Percentiles rank a stretch among this genome's conserved stretches.
These are phyloP conservation scores for Lepidium didymum DNA, from an alignment of 345 rosid genomes.

Conservation along the genomic window DNA sequence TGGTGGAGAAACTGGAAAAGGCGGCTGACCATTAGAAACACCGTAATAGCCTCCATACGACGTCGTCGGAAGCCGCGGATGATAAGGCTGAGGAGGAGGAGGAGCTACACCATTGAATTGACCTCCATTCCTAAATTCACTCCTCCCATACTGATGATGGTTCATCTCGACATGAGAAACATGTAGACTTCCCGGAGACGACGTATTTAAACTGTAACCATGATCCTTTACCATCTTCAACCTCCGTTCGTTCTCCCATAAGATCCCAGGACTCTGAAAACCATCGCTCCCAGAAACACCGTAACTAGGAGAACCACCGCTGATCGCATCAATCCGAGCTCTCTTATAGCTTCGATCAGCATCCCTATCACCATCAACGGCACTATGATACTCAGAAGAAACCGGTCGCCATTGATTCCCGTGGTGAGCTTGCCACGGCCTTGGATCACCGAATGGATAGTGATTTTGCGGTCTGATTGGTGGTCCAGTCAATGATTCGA, in stretches of 20 bases:
- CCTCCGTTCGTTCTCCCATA: slow-evolving; percentile 59
- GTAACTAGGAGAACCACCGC: slow-evolving; percentile 12
- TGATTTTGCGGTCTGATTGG: slow-evolving; percentile 12
- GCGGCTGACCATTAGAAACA: slow-evolving; percentile 33
- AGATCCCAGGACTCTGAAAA: slow-evolving; percentile 21
- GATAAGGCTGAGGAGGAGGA: slow-evolving; percentile 20
- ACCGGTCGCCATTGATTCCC: slow-evolving; percentile 27
- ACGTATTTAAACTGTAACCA: slow-evolving; percentile 34
- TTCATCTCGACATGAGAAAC: slow-evolving; percentile 18
- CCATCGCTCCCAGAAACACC: slow-evolving; percentile 5
- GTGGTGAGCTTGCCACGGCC: slow-evolving; percentile 37
- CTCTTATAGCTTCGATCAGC: slow-evolving; percentile 60
- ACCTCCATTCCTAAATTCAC: slow-evolving; percentile 8
- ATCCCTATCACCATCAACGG: slow-evolving; percentile 29
- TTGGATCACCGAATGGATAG: slow-evolving; percentile 24
- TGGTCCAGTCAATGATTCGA: slow-evolving; percentile 35
- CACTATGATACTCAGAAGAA: background rate
- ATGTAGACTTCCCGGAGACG: slow-evolving; percentile 21
- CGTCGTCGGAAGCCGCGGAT: background rate
- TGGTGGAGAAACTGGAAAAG: slow-evolving; percentile 61
- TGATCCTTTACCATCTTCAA: slow-evolving; percentile 81
- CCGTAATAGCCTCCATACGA: slow-evolving; percentile 18
- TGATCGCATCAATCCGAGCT: slow-evolving; percentile 47
- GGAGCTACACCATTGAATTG: slow-evolving; percentile 19
- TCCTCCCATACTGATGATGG: slow-evolving; percentile 17